Conservation (phyloP, 768 basidiomycete genomes). For the Amanita muscaria region DNA sequence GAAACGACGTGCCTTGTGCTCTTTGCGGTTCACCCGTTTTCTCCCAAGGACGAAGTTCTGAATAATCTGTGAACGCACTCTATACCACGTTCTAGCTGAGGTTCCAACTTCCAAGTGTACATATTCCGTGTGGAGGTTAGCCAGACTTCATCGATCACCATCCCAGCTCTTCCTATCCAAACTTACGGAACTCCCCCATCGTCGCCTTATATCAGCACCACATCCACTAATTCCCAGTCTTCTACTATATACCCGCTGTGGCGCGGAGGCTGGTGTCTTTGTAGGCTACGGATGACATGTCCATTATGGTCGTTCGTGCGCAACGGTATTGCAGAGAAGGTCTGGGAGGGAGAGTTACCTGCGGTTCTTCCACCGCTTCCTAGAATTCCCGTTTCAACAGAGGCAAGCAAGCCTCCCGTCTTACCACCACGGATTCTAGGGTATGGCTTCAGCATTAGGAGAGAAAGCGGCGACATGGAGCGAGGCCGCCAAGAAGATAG, state of each 20-base stretch:
- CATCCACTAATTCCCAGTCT: constrained; percentile 22
- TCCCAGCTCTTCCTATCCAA: constrained; percentile 27
- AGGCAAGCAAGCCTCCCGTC: constrained; percentile 44
- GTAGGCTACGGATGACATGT: constrained; percentile 78
- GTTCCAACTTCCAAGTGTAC: constrained; percentile 42
- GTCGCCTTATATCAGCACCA: constrained; percentile 23
- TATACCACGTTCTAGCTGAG: constrained; percentile 23
- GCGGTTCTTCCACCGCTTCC: constrained; percentile 26
- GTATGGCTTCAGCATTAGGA: constrained; percentile 54
- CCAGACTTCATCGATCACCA: constrained; percentile 19
- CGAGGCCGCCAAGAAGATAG: constrained; percentile 15
- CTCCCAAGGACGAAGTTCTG: constrained; percentile 22
- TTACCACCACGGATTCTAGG: constrained; percentile 58
- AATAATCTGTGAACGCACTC: constrained; percentile 25
- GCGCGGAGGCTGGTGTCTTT: constrained; percentile 76
- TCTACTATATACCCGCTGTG: constrained; percentile 74
- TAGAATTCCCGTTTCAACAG: constrained; percentile 11
- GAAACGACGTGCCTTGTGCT: constrained; percentile 60
- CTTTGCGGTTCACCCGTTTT: constrained; percentile 65
- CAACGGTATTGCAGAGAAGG: constrained; percentile 68
- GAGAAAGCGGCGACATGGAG: constrained; percentile 54
- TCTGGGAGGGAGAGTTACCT: constrained; percentile 82
- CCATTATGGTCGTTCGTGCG: constrained; percentile 86
- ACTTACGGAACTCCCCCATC: constrained; percentile 16
- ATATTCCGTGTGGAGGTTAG: constrained; percentile 53